These are phyloP conservation scores for Penicillium canescens DNA, from an alignment of 495 filamentous ascomycete species.

Conservation along the genomic window DNA sequence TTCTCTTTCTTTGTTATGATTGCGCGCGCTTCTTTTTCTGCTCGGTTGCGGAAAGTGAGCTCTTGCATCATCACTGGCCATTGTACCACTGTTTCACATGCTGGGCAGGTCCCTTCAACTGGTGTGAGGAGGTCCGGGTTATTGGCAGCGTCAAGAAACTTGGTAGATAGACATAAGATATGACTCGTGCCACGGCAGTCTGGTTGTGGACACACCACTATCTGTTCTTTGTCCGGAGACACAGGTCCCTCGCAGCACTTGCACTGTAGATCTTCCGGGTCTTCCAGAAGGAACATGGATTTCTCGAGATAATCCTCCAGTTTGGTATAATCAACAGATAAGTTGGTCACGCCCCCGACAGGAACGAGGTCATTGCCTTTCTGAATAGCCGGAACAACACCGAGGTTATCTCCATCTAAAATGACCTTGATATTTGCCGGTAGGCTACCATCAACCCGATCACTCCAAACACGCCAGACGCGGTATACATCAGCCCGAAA, in stretches of 20 bases:
- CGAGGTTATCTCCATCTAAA: constrained; percentile 48
- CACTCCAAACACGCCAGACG: constrained; percentile 65
- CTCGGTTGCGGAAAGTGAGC: constrained; percentile 68
- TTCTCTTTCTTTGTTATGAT: constrained; percentile 58
- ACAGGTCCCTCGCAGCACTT: constrained; percentile 60
- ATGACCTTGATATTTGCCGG: constrained; percentile 53
- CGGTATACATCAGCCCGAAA: constrained; percentile 68
- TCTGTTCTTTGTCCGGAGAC: constrained; percentile 46
- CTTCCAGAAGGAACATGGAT: constrained; percentile 61
- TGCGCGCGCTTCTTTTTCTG: constrained; percentile 61
- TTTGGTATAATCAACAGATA: constrained; percentile 66
- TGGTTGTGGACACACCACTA: constrained; percentile 68
- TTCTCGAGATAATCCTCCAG: constrained; percentile 74
- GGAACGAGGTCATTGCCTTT: constrained; percentile 2
- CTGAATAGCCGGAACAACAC: neutral
- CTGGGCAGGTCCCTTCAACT: constrained; percentile 68
- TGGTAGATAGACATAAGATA: constrained; percentile 70
- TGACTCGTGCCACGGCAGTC: constrained; percentile 71
- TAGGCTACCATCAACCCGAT: constrained; percentile 47
- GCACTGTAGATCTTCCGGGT: constrained; percentile 58
- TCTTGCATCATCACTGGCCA: constrained; percentile 86
- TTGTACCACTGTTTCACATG: constrained; percentile 58
- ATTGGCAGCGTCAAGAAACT: constrained; percentile 53
- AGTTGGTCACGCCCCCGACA: constrained; percentile 44
- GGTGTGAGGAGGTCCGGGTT: constrained; percentile 60